Conservation (phyloP, 768 basidiomycete species). For the Ramaria sp. region DNA sequence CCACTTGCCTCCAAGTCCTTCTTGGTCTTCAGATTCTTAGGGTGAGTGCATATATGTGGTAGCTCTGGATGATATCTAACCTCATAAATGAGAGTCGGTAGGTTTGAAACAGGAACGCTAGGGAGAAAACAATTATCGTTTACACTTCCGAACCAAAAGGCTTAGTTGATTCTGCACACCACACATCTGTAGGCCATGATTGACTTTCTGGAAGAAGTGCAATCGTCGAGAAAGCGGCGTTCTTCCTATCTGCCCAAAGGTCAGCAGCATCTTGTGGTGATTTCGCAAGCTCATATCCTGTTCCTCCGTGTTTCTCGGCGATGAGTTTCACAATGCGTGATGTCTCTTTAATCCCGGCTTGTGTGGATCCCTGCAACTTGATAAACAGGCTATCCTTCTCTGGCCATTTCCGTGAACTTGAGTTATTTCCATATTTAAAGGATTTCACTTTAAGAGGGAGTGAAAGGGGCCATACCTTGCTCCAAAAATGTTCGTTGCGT, state of each 20-base stretch:
- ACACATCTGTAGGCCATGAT: constrained; percentile 70
- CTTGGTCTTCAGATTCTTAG: constrained; percentile 32
- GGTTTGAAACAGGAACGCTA: constrained; percentile 32
- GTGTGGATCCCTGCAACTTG: constrained; percentile 73
- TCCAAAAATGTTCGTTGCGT: constrained; percentile 45
- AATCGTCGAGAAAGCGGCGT: constrained; percentile 45
- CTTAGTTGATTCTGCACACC: constrained; percentile 24
- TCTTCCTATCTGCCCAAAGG: constrained; percentile 68
- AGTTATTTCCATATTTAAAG: constrained; percentile 44
- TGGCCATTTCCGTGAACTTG: constrained; percentile 43
- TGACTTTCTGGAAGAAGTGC: constrained; percentile 45
- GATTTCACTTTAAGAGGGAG: constrained; percentile 24
- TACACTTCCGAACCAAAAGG: background rate
- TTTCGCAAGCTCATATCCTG: constrained; percentile 54
- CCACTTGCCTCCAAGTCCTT: constrained; percentile 50
- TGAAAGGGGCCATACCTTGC: constrained; percentile 36
- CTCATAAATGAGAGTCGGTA: constrained; percentile 53
- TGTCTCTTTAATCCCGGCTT: constrained; percentile 47
- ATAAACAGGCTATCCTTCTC: constrained; percentile 78
- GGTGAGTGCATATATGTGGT: background rate
- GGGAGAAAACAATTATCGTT: background rate
- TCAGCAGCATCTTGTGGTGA: constrained; percentile 52
- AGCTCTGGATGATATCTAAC: background rate
- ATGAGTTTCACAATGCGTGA: constrained; percentile 47
- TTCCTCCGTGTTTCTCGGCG: constrained; percentile 54